A percentile compares a stretch with the other conserved stretches of the same genome.
Evolutionary conservation across 2,329 filamentous ascomycete species (phyloP).

Genomic region (Pseudopithomyces chartarum): DNA sequence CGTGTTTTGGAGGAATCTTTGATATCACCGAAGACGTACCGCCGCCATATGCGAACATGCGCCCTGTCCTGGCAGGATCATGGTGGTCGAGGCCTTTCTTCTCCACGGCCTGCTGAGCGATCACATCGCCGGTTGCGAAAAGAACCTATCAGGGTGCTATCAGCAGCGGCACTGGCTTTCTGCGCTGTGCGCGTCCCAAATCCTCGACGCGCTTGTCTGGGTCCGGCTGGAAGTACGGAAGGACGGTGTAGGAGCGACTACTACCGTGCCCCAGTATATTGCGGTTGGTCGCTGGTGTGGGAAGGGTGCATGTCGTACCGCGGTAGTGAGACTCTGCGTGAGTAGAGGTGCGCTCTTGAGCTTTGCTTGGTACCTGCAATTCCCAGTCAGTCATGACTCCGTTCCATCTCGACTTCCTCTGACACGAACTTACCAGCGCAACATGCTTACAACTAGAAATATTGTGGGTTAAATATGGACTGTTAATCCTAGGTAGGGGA

Average conservation of each 20-base stretch:
- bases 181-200: not conserved
- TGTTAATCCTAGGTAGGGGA: not conserved
- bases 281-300: not conserved
- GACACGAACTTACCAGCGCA: not conserved
- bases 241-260: not conserved
- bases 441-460: not conserved
- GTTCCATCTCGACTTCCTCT: not conserved
- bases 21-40: constrained; percentile 56
- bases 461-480: not conserved
- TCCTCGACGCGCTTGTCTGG: not conserved
- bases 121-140: constrained; percentile 88
- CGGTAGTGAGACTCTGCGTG: constrained; percentile 88
- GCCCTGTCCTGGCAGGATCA: constrained; percentile 68
- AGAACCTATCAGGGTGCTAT: constrained; percentile 61
- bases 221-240: not conserved
- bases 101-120: constrained; percentile 91
- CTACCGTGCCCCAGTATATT: not conserved
- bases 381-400: constrained; percentile 6
- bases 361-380: constrained; percentile 79
- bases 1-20: not conserved
- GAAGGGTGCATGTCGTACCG: constrained; percentile 53
- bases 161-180: not conserved
- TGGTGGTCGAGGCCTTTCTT: constrained; percentile 77
- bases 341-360: constrained; percentile 81
- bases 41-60: constrained; percentile 82